Evolutionary conservation across 768 basidiomycete species (phyloP).

Genomic region (Russula earlei): DNA sequence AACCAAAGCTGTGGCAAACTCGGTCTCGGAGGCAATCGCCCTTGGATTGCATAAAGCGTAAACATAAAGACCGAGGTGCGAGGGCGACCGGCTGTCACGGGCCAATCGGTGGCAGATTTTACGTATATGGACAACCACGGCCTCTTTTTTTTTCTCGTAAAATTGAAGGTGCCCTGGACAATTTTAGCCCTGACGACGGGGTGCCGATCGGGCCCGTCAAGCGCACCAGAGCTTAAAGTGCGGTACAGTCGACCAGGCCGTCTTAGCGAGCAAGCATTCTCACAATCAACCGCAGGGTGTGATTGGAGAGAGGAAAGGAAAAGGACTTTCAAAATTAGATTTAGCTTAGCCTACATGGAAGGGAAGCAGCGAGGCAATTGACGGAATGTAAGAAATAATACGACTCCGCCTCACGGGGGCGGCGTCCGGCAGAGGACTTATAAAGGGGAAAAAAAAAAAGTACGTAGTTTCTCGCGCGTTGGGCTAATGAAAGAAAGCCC

Average conservation of each 20-base stretch:
- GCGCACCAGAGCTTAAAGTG: neutral
- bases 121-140: neutral
- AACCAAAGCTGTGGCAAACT: too few species aligned
- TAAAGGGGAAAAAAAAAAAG: neutral
- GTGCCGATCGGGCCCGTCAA: neutral
- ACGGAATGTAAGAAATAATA: too few species aligned
- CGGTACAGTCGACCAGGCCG: neutral
- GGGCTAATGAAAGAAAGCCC: neutral
- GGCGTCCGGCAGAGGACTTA: constrained; percentile 1
- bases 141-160: neutral
- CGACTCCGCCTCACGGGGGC: neutral
- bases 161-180: neutral
- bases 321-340: neutral
- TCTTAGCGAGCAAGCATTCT: neutral
- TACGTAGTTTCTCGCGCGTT: neutral
- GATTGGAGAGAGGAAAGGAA: too few species aligned
- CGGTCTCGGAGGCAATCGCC: neutral
- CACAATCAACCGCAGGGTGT: neutral
- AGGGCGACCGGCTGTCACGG: constrained; percentile 3
- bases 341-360: constrained; percentile 5
- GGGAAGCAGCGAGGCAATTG: neutral
- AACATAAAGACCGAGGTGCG: neutral
- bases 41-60: neutral
- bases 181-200: constrained; percentile 2
- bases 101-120: constrained; percentile 6